Percentiles rank a stretch among this genome's conserved stretches.
Evolutionary conservation across 2,329 filamentous ascomycete genomes (phyloP).

Genomic region (Fusarium subglutinans): DNA sequence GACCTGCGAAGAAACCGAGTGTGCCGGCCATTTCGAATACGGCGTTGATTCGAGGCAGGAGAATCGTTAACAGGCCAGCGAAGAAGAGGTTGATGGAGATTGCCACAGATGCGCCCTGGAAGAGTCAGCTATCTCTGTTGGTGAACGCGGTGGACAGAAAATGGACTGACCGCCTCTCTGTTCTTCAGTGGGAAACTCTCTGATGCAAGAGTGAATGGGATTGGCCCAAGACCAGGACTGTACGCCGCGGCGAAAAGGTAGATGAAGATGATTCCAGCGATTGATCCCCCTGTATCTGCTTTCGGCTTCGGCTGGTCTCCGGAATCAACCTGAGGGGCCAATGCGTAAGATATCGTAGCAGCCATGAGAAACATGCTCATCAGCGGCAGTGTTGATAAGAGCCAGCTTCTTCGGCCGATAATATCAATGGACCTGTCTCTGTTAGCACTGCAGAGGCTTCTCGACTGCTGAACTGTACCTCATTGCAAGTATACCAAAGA

Average conservation of each 20-base stretch:
- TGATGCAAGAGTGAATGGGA: constrained; percentile 60
- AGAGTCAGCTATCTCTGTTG: constrained; percentile 8
- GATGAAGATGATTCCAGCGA: constrained; percentile 27
- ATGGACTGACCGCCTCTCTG: constrained; percentile 51
- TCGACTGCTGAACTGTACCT: not conserved
- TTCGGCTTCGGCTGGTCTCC: not conserved
- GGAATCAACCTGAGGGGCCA: constrained; percentile 15
- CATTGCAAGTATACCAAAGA: constrained; percentile 51
- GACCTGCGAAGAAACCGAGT: constrained; percentile 54
- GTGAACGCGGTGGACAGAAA: rapidly evolving
- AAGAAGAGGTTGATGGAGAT: constrained; percentile 59
- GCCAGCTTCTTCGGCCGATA: constrained; percentile 55
- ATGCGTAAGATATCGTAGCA: constrained; percentile 14
- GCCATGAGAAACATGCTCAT: constrained; percentile 46
- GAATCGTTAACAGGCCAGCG: constrained; percentile 56
- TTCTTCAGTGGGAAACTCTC: constrained; percentile 60
- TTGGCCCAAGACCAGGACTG: constrained; percentile 54
- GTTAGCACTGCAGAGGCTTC: not conserved
- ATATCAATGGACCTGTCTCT: constrained; percentile 44
- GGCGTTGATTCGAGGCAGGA: constrained; percentile 48
- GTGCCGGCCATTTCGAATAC: constrained; percentile 46
- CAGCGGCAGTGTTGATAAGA: constrained; percentile 53
- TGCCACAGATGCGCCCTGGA: constrained; percentile 56
- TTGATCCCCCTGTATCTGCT: not conserved
- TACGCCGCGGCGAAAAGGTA: constrained; percentile 52